phyloP scores from a whole-genome alignment of 768 basidiomycete genomes.

The Symmetrospora coprosmae region DNA sequence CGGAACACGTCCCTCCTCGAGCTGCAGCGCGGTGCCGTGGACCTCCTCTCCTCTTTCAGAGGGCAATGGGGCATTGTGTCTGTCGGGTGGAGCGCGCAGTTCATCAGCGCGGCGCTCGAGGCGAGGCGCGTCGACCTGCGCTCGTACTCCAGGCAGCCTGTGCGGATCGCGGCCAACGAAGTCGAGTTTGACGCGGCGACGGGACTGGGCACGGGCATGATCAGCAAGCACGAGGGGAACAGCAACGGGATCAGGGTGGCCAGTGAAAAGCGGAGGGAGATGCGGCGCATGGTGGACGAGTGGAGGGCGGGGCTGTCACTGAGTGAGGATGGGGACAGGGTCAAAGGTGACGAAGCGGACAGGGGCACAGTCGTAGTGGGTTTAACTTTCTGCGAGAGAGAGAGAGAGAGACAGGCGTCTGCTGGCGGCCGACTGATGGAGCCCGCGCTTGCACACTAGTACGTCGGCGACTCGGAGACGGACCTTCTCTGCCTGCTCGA shows the following conservation, averaged over 20 bases:
- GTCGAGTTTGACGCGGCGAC: constrained; percentile 3
- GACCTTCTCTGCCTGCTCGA: constrained; percentile 12
- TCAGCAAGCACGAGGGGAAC: constrained; percentile 14
- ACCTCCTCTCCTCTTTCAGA: not conserved
- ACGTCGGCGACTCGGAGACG: constrained; percentile 9
- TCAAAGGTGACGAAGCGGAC: not conserved
- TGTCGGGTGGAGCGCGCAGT: constrained; percentile 17
- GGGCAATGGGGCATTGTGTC: constrained; percentile 17
- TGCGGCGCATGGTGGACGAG: constrained; percentile 18
- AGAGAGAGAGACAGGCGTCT: too few relatives aligned
- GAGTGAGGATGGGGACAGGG: too few relatives aligned
- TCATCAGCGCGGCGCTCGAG: constrained; percentile 4
- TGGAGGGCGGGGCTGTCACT: too few relatives aligned
- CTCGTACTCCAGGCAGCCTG: not conserved
- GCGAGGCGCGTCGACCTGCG: not conserved
- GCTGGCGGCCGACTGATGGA: too few relatives aligned
- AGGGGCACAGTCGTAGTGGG: constrained; percentile 4
- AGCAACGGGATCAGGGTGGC: not conserved
- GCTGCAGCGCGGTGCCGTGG: not conserved
- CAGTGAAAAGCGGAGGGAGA: constrained; percentile 11
- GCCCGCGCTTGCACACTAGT: too few relatives aligned
- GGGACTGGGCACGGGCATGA: constrained; percentile 2
- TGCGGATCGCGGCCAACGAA: constrained; percentile 10
- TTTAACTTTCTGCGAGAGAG: too few relatives aligned
- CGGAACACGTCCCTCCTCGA: not conserved